Conservation (phyloP, 2,329 filamentous ascomycete genomes). For the Zelopaecilomyces penicillatus region DNA sequence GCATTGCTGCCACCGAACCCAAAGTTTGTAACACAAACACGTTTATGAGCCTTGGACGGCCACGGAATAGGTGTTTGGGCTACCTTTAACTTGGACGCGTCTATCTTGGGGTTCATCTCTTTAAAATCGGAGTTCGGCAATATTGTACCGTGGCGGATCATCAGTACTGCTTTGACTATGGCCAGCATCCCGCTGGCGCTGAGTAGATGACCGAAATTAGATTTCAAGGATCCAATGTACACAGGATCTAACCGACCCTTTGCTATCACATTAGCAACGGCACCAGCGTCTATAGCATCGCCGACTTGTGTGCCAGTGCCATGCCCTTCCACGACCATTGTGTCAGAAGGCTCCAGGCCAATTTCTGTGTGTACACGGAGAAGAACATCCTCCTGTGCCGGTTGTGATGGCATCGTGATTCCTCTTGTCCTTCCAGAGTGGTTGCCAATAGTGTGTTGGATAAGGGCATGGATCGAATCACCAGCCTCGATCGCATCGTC, state of each 20-base stretch:
- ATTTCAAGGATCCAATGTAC: constrained; percentile 17
- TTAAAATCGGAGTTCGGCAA: constrained; percentile 19
- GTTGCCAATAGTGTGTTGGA: constrained; percentile 7
- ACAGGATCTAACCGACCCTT: constrained; percentile 14
- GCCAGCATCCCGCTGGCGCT: constrained; percentile 16
- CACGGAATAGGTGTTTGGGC: constrained; percentile 11
- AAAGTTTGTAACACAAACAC: constrained; percentile 18
- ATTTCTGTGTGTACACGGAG: constrained; percentile 1
- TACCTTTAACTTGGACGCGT: constrained; percentile 7
- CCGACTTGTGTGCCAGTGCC: constrained; percentile 25
- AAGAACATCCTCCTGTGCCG: not conserved
- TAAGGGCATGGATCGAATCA: constrained; percentile 34
- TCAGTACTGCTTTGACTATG: constrained; percentile 20
- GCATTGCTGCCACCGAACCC: constrained; percentile 18
- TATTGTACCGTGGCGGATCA: constrained; percentile 16
- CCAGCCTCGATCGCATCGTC: constrained; percentile 42
- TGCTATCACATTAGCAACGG: constrained; percentile 15
- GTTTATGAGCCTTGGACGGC: constrained; percentile 11
- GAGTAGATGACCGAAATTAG: constrained; percentile 16
- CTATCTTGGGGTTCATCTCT: constrained; percentile 13
- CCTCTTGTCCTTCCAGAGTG: constrained; percentile 6
- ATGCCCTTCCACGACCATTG: constrained; percentile 13
- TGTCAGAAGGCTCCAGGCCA: constrained; percentile 7
- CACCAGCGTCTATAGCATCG: constrained; percentile 27
- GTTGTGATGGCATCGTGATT: constrained; percentile 8